Conservation (phyloP, 257 asterid genomes). For the Ehretia macrophylla region DNA sequence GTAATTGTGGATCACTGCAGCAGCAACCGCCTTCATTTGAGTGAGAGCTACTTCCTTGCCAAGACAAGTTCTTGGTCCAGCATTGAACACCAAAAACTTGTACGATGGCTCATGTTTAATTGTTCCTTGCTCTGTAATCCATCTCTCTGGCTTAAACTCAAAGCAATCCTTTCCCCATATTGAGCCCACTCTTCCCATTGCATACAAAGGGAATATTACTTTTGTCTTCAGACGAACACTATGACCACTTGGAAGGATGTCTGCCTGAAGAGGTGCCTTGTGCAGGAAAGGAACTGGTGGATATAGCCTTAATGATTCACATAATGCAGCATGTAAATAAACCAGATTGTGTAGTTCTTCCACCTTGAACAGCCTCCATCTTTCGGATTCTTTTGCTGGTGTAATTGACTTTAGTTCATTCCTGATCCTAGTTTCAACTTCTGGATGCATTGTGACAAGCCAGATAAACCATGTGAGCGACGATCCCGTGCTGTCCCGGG, state of each 20-base stretch:
- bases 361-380: slow-evolving; percentile 27
- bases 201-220: slow-evolving; percentile 31
- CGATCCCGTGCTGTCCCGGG: slow-evolving; percentile 63
- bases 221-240: slow-evolving; percentile 27
- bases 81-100: slow-evolving; percentile 46
- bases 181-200: slow-evolving; percentile 42
- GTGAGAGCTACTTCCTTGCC: slow-evolving; percentile 65
- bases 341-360: slow-evolving; percentile 32
- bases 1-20: slow-evolving; percentile 51
- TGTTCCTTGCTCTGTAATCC: slow-evolving; percentile 39
- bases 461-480: slow-evolving; percentile 67
- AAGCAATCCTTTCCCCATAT: slow-evolving; percentile 43
- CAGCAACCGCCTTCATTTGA: slow-evolving; percentile 60
- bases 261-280: slow-evolving; percentile 34
- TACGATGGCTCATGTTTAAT: slow-evolving; percentile 47
- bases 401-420: slow-evolving; percentile 35
- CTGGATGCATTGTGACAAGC: slow-evolving; percentile 49
- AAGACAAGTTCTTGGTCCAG: slow-evolving; percentile 52
- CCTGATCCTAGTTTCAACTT: slow-evolving; percentile 36
- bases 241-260: slow-evolving; percentile 40
- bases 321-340: slow-evolving; percentile 42
- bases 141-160: slow-evolving; percentile 51
- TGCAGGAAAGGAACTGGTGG: slow-evolving; percentile 51
- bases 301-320: slow-evolving; percentile 41
- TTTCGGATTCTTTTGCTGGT: slow-evolving; percentile 7